Evolutionary conservation across 768 basidiomycete genomes (phyloP).

Genomic region (Termitomyces sp.): DNA sequence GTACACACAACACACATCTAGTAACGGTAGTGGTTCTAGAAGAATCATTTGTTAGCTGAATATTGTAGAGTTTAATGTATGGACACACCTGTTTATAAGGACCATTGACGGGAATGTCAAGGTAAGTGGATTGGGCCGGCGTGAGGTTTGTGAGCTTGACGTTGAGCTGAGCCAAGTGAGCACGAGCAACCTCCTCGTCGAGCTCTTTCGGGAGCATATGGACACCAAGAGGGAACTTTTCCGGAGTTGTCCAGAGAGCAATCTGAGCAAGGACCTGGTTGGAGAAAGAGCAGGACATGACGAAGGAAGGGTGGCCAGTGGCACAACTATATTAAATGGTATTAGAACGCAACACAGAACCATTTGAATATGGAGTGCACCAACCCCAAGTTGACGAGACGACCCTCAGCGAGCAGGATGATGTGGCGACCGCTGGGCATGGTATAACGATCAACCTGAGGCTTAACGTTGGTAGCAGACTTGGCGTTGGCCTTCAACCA

Average conservation of each 20-base stretch:
- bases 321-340: slow-evolving; percentile 59
- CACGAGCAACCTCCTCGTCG: slow-evolving; percentile 98
- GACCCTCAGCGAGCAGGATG: slow-evolving; percentile 96
- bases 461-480: slow-evolving; percentile 87
- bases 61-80: neutral
- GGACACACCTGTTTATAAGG: slow-evolving; percentile 50
- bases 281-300: slow-evolving; percentile 99
- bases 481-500: slow-evolving; percentile 96
- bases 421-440: slow-evolving; percentile 91
- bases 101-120: slow-evolving; percentile 84
- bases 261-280: slow-evolving; percentile 99
- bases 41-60: neutral
- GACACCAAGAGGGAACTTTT: slow-evolving; percentile 93
- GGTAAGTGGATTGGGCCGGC: slow-evolving; percentile 78
- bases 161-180: slow-evolving; percentile 87
- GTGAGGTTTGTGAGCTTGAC: slow-evolving; percentile 87
- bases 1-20: slow-evolving; percentile 29
- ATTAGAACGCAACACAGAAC: neutral
- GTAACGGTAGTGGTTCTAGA: slow-evolving; percentile 44
- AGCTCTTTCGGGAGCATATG: slow-evolving; percentile 99
- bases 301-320: slow-evolving; percentile 98
- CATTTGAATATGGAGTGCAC: slow-evolving; percentile 22
- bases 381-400: slow-evolving; percentile 97
- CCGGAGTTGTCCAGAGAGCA: slow-evolving; percentile 91
- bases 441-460: slow-evolving; percentile 97